Percentiles rank a stretch among this genome's conserved stretches.
Conservation (phyloP, 345 rosid genomes). For the Chamaenerion angustifolium region DNA sequence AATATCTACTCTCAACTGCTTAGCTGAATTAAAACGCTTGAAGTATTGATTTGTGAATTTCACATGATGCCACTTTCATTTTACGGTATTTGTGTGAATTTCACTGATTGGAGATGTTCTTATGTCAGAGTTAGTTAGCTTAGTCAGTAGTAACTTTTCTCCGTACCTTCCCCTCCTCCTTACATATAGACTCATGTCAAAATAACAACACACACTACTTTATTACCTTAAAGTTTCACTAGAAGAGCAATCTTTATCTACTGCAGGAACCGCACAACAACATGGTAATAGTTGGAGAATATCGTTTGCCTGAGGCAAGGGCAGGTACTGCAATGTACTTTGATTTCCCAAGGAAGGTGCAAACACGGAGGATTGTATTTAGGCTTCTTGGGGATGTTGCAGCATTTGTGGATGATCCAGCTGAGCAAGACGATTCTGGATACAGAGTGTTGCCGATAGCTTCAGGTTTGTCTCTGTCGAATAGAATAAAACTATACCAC, state of each 20-base stretch:
- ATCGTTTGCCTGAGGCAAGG: slow-evolving; percentile 57
- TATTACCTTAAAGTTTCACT: too few relatives aligned
- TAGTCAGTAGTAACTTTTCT: too few relatives aligned
- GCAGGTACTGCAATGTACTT: slow-evolving; percentile 71
- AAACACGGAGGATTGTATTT: slow-evolving; percentile 40
- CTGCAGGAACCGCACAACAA: slow-evolving; percentile 46
- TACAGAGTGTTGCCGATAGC: slow-evolving; percentile 34
- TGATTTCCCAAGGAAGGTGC: slow-evolving; percentile 53
- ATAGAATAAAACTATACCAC: slow-evolving; percentile 58
- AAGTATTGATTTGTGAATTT: too few relatives aligned
- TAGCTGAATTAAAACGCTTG: too few relatives aligned
- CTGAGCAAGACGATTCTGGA: slow-evolving; percentile 51
- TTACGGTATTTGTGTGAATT: too few relatives aligned
- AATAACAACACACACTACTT: too few relatives aligned
- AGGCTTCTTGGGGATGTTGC: slow-evolving; percentile 29
- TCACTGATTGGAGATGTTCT: too few relatives aligned
- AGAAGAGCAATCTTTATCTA: slow-evolving; percentile 17
- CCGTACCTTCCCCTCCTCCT: too few relatives aligned
- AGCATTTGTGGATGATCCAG: slow-evolving; percentile 58
- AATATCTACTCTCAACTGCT: too few relatives aligned
- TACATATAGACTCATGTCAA: too few relatives aligned
- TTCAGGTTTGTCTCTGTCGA: slow-evolving; percentile 55
- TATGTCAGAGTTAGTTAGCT: too few relatives aligned
- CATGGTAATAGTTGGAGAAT: slow-evolving; percentile 56
- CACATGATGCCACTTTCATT: too few relatives aligned